A percentile compares a stretch with the other conserved stretches of the same genome.
Evolutionary conservation across 2,329 filamentous ascomycete genomes (phyloP).

Genomic region (Cercospora janseana): DNA sequence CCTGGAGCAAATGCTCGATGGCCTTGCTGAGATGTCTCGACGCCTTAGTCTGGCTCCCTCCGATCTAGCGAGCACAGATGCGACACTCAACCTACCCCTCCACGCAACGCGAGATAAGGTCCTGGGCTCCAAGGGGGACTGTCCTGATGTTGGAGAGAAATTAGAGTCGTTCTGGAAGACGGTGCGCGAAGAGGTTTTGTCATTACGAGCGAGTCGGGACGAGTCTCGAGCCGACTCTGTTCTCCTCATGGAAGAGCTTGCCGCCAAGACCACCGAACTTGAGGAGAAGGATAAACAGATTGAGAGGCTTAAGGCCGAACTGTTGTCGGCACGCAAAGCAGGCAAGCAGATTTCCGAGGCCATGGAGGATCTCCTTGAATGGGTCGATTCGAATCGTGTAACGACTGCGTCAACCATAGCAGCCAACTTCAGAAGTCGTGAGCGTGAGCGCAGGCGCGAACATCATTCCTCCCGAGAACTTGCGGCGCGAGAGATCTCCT

Average conservation of each 20-base stretch:
- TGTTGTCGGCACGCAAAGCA: slow-evolving; percentile 1
- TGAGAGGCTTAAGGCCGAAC: neutral
- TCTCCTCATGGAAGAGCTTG: slow-evolving; percentile 4
- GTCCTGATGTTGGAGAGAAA: neutral
- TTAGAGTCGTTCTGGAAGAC: slow-evolving; percentile 8
- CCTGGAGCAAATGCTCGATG: slow-evolving; percentile 9
- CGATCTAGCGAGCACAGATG: slow-evolving; percentile 4
- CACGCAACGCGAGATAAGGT: neutral
- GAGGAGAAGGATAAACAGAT: slow-evolving; percentile 4
- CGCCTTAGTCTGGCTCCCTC: slow-evolving; percentile 7
- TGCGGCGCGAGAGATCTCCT: no score
- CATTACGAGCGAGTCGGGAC: neutral
- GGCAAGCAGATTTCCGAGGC: slow-evolving; percentile 9
- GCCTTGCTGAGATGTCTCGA: slow-evolving; percentile 7
- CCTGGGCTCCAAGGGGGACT: neutral
- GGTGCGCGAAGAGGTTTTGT: slow-evolving; percentile 6
- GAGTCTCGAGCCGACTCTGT: slow-evolving; percentile 6
- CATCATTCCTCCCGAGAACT: neutral
- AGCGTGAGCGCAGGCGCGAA: neutral
- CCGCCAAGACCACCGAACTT: slow-evolving; percentile 1
- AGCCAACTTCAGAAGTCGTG: neutral
- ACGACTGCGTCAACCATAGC: neutral
- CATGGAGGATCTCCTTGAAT: slow-evolving; percentile 11
- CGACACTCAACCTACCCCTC: neutral
- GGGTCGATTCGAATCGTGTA: slow-evolving; percentile 5